These are phyloP conservation scores for Boletus barrowsii DNA, from an alignment of 768 basidiomycete species.

Conservation along the genomic window DNA sequence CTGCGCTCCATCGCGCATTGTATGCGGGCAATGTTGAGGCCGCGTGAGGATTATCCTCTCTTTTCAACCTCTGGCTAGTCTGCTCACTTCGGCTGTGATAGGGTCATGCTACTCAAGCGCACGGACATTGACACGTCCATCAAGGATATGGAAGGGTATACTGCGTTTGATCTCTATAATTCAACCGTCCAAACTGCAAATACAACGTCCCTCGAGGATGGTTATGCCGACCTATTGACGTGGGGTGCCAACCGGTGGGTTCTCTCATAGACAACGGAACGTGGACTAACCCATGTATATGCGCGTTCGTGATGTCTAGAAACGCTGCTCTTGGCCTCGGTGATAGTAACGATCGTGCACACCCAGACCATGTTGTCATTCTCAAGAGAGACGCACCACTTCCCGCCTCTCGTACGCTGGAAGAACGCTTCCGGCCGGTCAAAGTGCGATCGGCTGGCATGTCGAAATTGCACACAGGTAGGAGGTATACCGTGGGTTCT, in stretches of 20 bases:
- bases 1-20: slow-evolving; percentile 82
- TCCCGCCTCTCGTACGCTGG: slow-evolving; percentile 24
- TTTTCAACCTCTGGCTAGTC: neutral
- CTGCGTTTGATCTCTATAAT: slow-evolving; percentile 91
- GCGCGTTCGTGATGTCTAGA: slow-evolving; percentile 32
- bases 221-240: slow-evolving; percentile 63
- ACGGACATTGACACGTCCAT: slow-evolving; percentile 66
- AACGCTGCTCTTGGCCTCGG: slow-evolving; percentile 88
- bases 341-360: slow-evolving; percentile 71
- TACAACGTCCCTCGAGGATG: slow-evolving; percentile 39
- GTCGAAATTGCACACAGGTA: slow-evolving; percentile 88
- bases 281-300: neutral
- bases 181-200: slow-evolving; percentile 77
- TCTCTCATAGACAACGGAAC: neutral
- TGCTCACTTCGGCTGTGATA: slow-evolving; percentile 33
- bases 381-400: slow-evolving; percentile 15
- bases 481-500: slow-evolving; percentile 6
- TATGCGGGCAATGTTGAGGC: slow-evolving; percentile 75
- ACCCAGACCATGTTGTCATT: slow-evolving; percentile 75
- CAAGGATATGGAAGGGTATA: slow-evolving; percentile 87
- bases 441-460: slow-evolving; percentile 67
- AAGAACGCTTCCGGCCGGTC: slow-evolving; percentile 58
- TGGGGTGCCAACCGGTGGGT: slow-evolving; percentile 82
- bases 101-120: slow-evolving; percentile 71
- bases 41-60: slow-evolving; percentile 46